Percentiles rank a stretch among this genome's conserved stretches.
These are phyloP conservation scores for Cordyceps fumosorosea DNA, from an alignment of 2,329 filamentous ascomycete genomes.

Conservation along the genomic window DNA sequence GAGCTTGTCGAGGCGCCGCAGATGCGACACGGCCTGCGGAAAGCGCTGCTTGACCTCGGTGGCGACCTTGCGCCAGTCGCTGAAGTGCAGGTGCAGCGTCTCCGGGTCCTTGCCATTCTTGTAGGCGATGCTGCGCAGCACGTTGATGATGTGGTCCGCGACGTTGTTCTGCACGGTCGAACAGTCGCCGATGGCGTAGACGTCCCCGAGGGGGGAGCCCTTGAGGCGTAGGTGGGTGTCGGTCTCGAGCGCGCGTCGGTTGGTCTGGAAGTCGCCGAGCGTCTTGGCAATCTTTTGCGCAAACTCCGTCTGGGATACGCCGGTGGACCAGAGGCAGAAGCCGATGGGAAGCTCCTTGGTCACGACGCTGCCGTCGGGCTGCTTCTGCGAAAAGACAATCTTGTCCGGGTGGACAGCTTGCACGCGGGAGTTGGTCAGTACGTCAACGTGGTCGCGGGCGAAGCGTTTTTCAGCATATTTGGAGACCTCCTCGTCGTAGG, in stretches of 20 bases:
- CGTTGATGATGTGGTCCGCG: constrained; percentile 82
- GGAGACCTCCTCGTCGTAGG: constrained; percentile 91
- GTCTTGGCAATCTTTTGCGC: constrained; percentile 70
- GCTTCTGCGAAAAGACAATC: constrained; percentile 83
- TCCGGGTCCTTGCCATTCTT: constrained; percentile 87
- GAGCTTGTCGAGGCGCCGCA: constrained; percentile 82
- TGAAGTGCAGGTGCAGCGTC: constrained; percentile 77
- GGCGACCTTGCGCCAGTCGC: constrained; percentile 82
- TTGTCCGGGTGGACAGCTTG: constrained; percentile 78
- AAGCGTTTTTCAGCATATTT: constrained; percentile 89
- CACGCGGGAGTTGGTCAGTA: constrained; percentile 88
- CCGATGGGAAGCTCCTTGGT: constrained; percentile 92
- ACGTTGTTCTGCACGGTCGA: constrained; percentile 96
- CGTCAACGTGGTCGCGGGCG: constrained; percentile 81
- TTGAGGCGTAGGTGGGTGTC: constrained; percentile 87
- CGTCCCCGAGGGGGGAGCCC: constrained; percentile 83
- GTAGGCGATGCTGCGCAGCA: constrained; percentile 83
- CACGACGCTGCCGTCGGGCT: constrained; percentile 63
- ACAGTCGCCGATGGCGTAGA: constrained; percentile 96
- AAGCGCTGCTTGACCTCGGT: constrained; percentile 80
- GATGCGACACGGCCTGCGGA: constrained; percentile 80
- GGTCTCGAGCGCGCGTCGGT: constrained; percentile 87
- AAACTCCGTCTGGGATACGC: constrained; percentile 80
- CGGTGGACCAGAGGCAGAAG: constrained; percentile 97
- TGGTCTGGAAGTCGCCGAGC: constrained; percentile 70